These are phyloP conservation scores for Limonomyces culmigenus DNA, from an alignment of 1,284 basidiomycete genomes.

Conservation along the genomic window DNA sequence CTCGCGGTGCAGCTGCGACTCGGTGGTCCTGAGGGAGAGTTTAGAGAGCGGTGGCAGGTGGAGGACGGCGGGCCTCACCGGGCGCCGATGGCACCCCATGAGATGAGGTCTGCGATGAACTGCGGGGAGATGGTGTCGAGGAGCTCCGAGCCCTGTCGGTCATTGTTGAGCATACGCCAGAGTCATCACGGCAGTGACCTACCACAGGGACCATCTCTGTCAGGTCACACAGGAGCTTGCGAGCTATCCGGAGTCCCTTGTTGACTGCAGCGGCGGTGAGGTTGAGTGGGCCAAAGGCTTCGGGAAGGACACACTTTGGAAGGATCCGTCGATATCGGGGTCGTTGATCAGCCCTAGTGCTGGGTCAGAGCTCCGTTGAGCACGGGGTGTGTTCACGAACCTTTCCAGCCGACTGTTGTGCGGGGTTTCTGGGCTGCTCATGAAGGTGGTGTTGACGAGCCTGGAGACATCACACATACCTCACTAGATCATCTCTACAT, in stretches of 20 bases:
- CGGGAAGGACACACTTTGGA: constrained; percentile 69
- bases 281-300: background rate
- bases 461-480: too few species aligned
- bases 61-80: background rate
- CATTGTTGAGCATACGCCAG: too few species aligned
- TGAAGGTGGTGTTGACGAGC: background rate
- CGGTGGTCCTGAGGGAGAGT: constrained; percentile 54
- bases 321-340: constrained; percentile 85
- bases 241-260: constrained; percentile 79
- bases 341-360: constrained; percentile 60
- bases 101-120: constrained; percentile 67
- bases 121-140: constrained; percentile 89
- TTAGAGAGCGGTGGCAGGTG: background rate
- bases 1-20: constrained; percentile 87
- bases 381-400: constrained; percentile 78
- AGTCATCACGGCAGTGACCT: background rate
- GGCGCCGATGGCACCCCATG: constrained; percentile 79
- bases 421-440: constrained; percentile 54
- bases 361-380: constrained; percentile 75
- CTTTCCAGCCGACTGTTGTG: constrained; percentile 84
- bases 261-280: background rate
- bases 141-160: constrained; percentile 78
- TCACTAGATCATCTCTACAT: constrained; percentile 31
- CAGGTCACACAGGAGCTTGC: constrained; percentile 81
- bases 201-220: constrained; percentile 76